phyloP scores from a whole-genome alignment of 257 asterid genomes.

The Cruciata laevipes region DNA sequence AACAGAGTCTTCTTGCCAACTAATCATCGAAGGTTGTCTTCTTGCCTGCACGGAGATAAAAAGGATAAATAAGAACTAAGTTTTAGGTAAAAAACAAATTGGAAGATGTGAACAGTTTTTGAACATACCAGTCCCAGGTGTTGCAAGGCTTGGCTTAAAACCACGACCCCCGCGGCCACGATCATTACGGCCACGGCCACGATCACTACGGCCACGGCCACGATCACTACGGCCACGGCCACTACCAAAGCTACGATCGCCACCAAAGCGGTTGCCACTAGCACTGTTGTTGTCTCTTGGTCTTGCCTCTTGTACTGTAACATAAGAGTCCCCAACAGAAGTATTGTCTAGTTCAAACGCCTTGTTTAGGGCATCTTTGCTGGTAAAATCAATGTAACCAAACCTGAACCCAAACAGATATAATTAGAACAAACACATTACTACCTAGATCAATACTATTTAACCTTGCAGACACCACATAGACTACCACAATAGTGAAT shows the following conservation, averaged over 20 bases:
- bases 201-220: conserved; percentile 20
- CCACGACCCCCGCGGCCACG: conserved; percentile 21
- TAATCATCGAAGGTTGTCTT: conserved; percentile 29
- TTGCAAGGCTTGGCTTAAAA: conserved; percentile 34
- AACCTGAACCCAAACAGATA: conserved; percentile 32
- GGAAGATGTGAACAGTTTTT: not conserved
- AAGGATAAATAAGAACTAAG: not conserved
- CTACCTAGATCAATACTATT: too few species aligned
- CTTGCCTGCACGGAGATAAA: conserved; percentile 24
- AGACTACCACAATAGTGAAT: too few species aligned
- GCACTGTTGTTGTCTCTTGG: conserved; percentile 46
- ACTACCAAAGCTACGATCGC: conserved; percentile 29
- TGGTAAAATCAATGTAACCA: conserved; percentile 56
- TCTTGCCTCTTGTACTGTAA: conserved; percentile 58
- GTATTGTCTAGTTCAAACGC: conserved; percentile 60
- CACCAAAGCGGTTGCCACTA: too few species aligned
- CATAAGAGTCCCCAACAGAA: conserved; percentile 25
- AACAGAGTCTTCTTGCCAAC: not conserved
- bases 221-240: conserved; percentile 16
- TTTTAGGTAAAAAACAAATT: not conserved
- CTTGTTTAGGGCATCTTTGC: conserved; percentile 31
- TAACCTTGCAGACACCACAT: not conserved
- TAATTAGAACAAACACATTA: too few species aligned
- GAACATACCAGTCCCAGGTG: conserved; percentile 39
- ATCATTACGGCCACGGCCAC: conserved; percentile 30